Evolutionary conservation across 148 eudicot genomes (phyloP).

Genomic region (Euryodendron excelsum): DNA sequence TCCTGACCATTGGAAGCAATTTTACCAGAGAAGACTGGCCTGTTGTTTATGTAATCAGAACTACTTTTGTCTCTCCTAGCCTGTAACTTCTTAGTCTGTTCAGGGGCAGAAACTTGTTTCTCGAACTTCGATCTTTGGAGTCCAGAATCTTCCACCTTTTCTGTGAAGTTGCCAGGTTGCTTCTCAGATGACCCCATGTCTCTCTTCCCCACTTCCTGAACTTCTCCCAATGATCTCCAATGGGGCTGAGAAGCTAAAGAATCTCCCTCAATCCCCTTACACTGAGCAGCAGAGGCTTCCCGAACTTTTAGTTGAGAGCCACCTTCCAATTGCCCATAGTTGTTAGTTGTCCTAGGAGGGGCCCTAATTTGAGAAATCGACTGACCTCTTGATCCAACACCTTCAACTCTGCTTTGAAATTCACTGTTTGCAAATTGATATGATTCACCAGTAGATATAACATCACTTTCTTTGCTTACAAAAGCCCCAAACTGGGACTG

Average conservation of each 20-base stretch:
- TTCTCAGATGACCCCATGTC: conserved; percentile 36
- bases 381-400: conserved; percentile 26
- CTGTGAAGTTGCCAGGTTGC: conserved; percentile 32
- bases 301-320: conserved; percentile 21
- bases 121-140: conserved; percentile 39
- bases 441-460: too few species aligned
- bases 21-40: conserved; percentile 34
- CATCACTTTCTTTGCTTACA: too few species aligned
- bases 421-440: too few species aligned
- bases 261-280: conserved; percentile 35
- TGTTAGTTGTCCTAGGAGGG: conserved; percentile 31
- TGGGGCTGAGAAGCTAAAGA: conserved; percentile 35
- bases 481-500: conserved; percentile 16
- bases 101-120: conserved; percentile 46
- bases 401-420: too few species aligned
- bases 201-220: conserved; percentile 33
- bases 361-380: conserved; percentile 25
- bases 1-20: conserved; percentile 25
- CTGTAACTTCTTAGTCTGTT: conserved; percentile 38
- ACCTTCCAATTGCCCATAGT: conserved; percentile 22
- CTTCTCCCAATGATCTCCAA: conserved; percentile 30
- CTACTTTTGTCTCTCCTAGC: conserved; percentile 38
- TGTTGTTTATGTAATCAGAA: conserved; percentile 26
- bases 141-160: conserved; percentile 43
- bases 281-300: conserved; percentile 28